Conservation (phyloP, 208 protist genomes). For the Balamuthia mandrillaris region DNA sequence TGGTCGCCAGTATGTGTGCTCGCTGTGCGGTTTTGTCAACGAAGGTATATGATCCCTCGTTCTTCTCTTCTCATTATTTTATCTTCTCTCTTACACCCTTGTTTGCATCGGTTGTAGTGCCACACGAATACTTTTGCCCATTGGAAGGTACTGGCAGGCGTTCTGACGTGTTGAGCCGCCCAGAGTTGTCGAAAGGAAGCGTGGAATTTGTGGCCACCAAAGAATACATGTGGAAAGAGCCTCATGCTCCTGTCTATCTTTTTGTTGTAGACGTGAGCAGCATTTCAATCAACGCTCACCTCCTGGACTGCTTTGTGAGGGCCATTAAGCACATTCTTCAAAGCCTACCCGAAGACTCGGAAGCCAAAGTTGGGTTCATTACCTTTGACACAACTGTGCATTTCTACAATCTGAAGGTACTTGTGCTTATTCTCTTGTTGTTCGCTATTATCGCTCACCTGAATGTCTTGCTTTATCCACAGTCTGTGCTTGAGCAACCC, state of each 20-base stretch:
- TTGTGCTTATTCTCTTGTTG: background rate
- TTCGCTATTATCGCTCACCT: background rate
- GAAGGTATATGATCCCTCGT: conserved; percentile 56
- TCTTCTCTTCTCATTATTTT: background rate
- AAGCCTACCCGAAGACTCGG: background rate
- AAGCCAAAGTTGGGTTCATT: conserved; percentile 72
- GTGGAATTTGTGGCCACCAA: conserved; percentile 89
- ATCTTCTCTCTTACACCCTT: background rate
- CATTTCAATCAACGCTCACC: background rate
- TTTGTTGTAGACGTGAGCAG: conserved; percentile 91
- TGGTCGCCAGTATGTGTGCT: conserved; percentile 89
- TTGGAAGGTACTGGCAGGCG: background rate
- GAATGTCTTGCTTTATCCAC: background rate
- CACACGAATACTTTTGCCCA: conserved; percentile 21
- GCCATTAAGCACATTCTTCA: background rate
- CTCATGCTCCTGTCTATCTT: conserved; percentile 78
- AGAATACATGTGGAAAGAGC: conserved; percentile 88
- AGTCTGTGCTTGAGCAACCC: conserved; percentile 66
- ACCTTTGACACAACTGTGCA: conserved; percentile 85
- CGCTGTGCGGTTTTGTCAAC: conserved; percentile 87
- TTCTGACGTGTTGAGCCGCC: background rate
- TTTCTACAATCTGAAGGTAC: conserved; percentile 83
- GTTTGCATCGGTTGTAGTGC: background rate
- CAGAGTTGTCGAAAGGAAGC: conserved; percentile 63
- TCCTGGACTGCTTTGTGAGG: conserved; percentile 1